These are phyloP conservation scores for Exophiala mesophila DNA, from an alignment of 2,329 filamentous ascomycete species.

Conservation along the genomic window DNA sequence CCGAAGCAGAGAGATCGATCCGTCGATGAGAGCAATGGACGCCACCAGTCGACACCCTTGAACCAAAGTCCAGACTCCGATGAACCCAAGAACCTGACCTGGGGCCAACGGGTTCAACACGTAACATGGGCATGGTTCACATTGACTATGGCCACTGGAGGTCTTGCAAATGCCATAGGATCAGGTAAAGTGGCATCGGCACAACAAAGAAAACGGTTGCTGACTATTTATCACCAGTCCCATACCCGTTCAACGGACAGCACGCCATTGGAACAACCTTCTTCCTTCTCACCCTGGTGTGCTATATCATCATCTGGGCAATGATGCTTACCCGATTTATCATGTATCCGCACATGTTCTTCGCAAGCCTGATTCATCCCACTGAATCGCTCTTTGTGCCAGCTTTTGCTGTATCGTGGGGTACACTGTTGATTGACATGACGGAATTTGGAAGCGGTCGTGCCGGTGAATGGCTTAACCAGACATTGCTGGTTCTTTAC, in stretches of 20 bases:
- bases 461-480: conserved; percentile 57
- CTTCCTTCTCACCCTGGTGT: conserved; percentile 58
- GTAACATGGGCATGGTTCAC: conserved; percentile 79
- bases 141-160: conserved; percentile 59
- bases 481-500: conserved; percentile 61
- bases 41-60: no score
- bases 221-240: conserved; percentile 34
- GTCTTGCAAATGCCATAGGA: conserved; percentile 56
- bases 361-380: conserved; percentile 67
- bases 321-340: conserved; percentile 66
- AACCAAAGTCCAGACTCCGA: conserved; percentile 21
- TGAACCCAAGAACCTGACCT: conserved; percentile 34
- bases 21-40: no score
- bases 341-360: conserved; percentile 65
- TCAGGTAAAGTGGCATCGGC: conserved; percentile 42
- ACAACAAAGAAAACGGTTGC: background rate
- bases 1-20: no score
- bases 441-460: conserved; percentile 68
- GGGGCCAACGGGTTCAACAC: conserved; percentile 55
- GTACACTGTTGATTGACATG: conserved; percentile 72
- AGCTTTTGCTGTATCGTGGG: conserved; percentile 62
- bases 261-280: conserved; percentile 56
- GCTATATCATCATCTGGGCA: conserved; percentile 58
- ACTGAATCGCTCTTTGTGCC: conserved; percentile 75
- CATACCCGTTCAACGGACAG: conserved; percentile 53